Conservation (phyloP, 495 filamentous ascomycete genomes). For the Glarea lozoyensis region DNA sequence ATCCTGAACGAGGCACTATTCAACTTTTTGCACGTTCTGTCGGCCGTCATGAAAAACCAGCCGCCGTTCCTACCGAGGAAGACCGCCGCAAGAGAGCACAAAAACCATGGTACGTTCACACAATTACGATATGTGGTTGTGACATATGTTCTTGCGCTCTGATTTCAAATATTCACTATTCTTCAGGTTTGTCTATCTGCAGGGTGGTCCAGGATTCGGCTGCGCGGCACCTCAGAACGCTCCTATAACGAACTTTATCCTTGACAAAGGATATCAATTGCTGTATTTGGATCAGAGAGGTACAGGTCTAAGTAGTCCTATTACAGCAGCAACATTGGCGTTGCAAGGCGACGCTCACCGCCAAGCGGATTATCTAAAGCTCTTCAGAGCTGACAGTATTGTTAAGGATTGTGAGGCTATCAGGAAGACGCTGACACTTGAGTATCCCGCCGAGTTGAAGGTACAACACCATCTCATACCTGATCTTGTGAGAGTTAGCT, state of each 20-base stretch:
- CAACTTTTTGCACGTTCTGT: constrained; percentile 71
- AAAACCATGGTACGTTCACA: constrained; percentile 40
- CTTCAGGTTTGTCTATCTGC: constrained; percentile 57
- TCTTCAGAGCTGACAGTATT: constrained; percentile 82
- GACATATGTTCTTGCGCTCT: too few relatives aligned
- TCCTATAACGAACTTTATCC: constrained; percentile 53
- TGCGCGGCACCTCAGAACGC: constrained; percentile 64
- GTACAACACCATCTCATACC: constrained; percentile 49
- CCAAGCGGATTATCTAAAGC: constrained; percentile 76
- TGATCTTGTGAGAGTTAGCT: background rate
- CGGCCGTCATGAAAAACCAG: constrained; percentile 51
- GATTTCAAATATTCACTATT: too few relatives aligned
- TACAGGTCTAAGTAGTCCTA: constrained; percentile 72
- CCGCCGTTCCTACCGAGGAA: constrained; percentile 29
- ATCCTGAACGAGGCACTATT: constrained; percentile 50
- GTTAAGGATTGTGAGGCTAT: constrained; percentile 87
- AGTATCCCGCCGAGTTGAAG: constrained; percentile 59
- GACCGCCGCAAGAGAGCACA: constrained; percentile 32
- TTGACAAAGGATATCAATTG: constrained; percentile 77
- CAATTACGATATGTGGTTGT: too few relatives aligned
- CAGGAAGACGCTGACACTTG: constrained; percentile 57
- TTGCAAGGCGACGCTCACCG: constrained; percentile 47
- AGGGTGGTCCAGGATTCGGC: constrained; percentile 73
- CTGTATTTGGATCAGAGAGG: constrained; percentile 84
- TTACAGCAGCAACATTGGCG: constrained; percentile 61